A percentile compares a stretch with the other conserved stretches of the same genome.
Evolutionary conservation across 208 protist species (phyloP).

Genomic region (Leptomonas pyrrhocoris): DNA sequence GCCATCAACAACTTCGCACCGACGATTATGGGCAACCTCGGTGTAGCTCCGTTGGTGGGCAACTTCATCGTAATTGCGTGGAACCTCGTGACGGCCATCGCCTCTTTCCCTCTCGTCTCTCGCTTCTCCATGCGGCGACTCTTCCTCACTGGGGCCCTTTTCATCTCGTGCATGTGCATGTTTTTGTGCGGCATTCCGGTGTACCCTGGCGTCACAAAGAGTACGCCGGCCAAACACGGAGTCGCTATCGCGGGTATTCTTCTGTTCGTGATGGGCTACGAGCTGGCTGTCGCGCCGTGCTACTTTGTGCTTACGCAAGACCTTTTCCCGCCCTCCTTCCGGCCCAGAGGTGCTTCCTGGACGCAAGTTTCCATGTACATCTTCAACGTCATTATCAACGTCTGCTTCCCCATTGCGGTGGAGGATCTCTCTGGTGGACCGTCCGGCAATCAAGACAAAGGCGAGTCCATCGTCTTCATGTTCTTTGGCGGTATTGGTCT

Average conservation of each 20-base stretch:
- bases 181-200: slow-evolving; percentile 51
- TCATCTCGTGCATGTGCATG: slow-evolving; percentile 43
- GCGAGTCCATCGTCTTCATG: slow-evolving; percentile 22
- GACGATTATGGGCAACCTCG: slow-evolving; percentile 42
- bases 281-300: slow-evolving; percentile 50
- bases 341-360: slow-evolving; percentile 41
- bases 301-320: slow-evolving; percentile 58
- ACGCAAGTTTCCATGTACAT: slow-evolving; percentile 49
- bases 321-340: slow-evolving; percentile 59
- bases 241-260: slow-evolving; percentile 50
- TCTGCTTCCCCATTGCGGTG: slow-evolving; percentile 18
- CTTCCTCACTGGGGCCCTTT: slow-evolving; percentile 32
- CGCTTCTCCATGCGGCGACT: slow-evolving; percentile 33
- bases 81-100: slow-evolving; percentile 47
- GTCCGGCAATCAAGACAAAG: slow-evolving; percentile 20
- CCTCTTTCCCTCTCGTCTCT: slow-evolving; percentile 35
- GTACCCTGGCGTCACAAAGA: no score
- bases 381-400: slow-evolving; percentile 67
- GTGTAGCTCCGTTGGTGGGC: slow-evolving; percentile 38
- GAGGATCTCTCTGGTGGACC: slow-evolving; percentile 18
- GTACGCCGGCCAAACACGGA: slow-evolving; percentile 46
- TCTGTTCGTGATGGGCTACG: slow-evolving; percentile 57
- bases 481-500: slow-evolving; percentile 19
- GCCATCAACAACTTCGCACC: slow-evolving; percentile 67
- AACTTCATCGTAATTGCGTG: slow-evolving; percentile 58